These are phyloP conservation scores for Aspergillus sp. DNA, from an alignment of 2,329 filamentous ascomycete species.

Conservation along the genomic window DNA sequence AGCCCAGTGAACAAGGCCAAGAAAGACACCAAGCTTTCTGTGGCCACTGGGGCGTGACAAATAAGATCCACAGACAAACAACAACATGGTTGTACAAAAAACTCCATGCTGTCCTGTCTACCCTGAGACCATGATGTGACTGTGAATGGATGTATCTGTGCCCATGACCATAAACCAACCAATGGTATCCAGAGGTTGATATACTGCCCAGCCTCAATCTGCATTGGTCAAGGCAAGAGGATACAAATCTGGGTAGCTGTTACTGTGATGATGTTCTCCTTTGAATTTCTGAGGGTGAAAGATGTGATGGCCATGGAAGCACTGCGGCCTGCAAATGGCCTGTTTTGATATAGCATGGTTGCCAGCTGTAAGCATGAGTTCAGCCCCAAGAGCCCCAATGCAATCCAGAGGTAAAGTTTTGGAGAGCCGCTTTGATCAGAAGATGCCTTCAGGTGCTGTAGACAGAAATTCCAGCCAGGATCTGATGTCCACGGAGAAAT, in stretches of 20 bases:
- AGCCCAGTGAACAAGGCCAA: constrained; percentile 25
- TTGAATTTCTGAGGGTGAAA: constrained; percentile 6
- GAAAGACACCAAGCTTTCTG: constrained; percentile 12
- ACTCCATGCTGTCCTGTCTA: constrained; percentile 20
- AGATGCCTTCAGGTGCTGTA: constrained; percentile 18
- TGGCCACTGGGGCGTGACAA: constrained; percentile 3
- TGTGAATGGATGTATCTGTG: constrained; percentile 18
- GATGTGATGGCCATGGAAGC: constrained; percentile 14
- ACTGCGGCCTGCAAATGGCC: constrained; percentile 12
- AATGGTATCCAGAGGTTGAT: constrained; percentile 22
- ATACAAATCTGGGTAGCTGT: constrained; percentile 12
- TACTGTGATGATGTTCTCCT: constrained; percentile 2
- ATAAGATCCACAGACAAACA: constrained; percentile 22
- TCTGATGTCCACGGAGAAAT: constrained; percentile 17
- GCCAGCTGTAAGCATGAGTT: constrained; percentile 11
- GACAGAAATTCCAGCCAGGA: constrained; percentile 10
- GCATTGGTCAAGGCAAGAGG: constrained; percentile 12
- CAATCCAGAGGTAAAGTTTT: constrained; percentile 14
- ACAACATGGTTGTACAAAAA: constrained; percentile 23
- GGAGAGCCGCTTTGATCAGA: constrained; percentile 4
- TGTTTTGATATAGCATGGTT: constrained; percentile 13
- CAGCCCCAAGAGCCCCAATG: constrained; percentile 12
- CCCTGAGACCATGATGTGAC: constrained; percentile 19
- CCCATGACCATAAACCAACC: constrained; percentile 16
- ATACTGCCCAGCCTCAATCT: constrained; percentile 20